Conservation (phyloP, 2,329 filamentous ascomycete genomes). For the Apiospora kogelbergensis region DNA sequence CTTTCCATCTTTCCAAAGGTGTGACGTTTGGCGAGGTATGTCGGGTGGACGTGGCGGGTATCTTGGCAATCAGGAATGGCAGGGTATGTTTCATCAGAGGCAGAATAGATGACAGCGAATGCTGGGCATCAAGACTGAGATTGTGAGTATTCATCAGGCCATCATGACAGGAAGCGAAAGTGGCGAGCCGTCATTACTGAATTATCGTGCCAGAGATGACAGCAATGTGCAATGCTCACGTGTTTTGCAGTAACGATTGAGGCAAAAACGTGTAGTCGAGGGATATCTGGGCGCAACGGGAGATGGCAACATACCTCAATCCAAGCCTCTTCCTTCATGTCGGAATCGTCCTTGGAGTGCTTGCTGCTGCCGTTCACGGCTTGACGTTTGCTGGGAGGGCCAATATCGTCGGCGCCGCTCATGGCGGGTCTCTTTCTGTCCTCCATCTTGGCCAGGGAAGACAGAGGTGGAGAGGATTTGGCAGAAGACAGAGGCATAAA, state of each 20-base stretch:
- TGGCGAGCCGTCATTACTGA: slow-evolving; percentile 1
- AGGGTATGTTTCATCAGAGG: slow-evolving; percentile 19
- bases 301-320: slow-evolving; percentile 60
- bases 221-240: background rate
- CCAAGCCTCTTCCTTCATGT: slow-evolving; percentile 61
- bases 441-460: slow-evolving; percentile 94
- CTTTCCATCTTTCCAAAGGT: slow-evolving; percentile 10
- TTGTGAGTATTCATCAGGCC: slow-evolving; percentile 29
- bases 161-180: slow-evolving; percentile 1
- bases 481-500: slow-evolving; percentile 88
- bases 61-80: slow-evolving; percentile 22
- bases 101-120: slow-evolving; percentile 26
- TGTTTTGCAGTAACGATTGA: background rate
- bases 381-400: slow-evolving; percentile 89
- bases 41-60: slow-evolving; percentile 24
- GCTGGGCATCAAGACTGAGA: slow-evolving; percentile 33
- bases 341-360: slow-evolving; percentile 53
- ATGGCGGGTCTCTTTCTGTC: slow-evolving; percentile 95
- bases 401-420: slow-evolving; percentile 76
- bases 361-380: slow-evolving; percentile 76
- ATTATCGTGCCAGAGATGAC: background rate
- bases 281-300: slow-evolving; percentile 16
- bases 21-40: slow-evolving; percentile 16
- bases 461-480: slow-evolving; percentile 68
- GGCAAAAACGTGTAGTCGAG: background rate